Base-by-base conservation (phyloP, 2,329 filamentous ascomycete genomes). In the Xylaria hypoxylon region DNA sequence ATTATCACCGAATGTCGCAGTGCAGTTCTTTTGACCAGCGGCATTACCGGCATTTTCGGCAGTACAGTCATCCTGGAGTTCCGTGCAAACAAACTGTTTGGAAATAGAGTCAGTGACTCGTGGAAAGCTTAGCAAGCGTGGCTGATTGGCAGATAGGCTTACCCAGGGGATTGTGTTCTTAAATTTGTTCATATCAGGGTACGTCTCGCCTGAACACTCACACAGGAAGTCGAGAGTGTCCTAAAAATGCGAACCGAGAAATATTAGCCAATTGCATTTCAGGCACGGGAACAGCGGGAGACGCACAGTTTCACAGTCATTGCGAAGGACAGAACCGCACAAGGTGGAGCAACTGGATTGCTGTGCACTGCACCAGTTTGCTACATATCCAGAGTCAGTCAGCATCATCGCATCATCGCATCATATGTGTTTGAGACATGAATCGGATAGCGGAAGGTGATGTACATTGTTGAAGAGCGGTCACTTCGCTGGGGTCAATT, bases 121-220 rank as follows among this genome's bases (percentile, higher is more conserved):
- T 47, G n/a, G 44, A 22, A 42, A 59, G 44, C 26, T 19, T n/a
- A 19, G 31, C 15, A 2, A 11, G n/a, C 22, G 28, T n/a, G 31
- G 22, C 3, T 8, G 22, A 19, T 13, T 38, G 55, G 17, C 28
- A 38, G 31, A 51, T 11, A 19, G 38, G 28, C 75, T 70, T 73
- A 77, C 75, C 72, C 72, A 77, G 26, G 75, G 75, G 70, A 88
- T 78, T 2, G 85, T 86, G 79, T 87, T 81, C 55, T 68, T 71
- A 78, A 86, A 88, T 76, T 84, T 81, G 76, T 86, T 78, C 51
- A 88, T 81, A 64, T 83, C 84, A 15, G 86, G 85, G 6, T 80
- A 78, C 52, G 80, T 81, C 72, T 75, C 78, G 77, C 87, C 86
- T 38, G 74, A 59, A 80, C 86, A 88, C 17, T 77, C 80, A 77